These are phyloP conservation scores for Lasiosphaeria ovina DNA, from an alignment of 495 filamentous ascomycete species.

Conservation along the genomic window DNA sequence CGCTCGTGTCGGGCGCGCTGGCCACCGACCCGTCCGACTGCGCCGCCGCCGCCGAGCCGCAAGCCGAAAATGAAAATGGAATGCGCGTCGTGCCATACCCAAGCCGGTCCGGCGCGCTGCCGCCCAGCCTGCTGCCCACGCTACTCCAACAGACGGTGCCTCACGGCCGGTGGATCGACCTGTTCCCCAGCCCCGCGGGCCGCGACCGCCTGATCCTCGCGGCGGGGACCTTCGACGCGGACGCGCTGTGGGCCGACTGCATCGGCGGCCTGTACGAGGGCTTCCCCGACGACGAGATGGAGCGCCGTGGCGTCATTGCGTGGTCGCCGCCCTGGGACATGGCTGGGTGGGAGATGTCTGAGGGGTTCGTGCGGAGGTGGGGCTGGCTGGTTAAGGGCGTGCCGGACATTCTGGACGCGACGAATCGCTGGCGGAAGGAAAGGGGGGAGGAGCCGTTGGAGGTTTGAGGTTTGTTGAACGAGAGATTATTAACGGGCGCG, in stretches of 20 bases:
- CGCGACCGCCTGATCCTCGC: slow-evolving; percentile 40
- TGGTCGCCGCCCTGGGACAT: slow-evolving; percentile 43
- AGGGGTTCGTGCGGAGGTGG: slow-evolving; percentile 48
- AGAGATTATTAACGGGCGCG: too few species aligned
- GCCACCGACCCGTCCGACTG: slow-evolving; percentile 29
- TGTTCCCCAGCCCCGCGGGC: slow-evolving; percentile 36
- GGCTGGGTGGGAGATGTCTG: slow-evolving; percentile 45
- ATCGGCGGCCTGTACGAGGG: slow-evolving; percentile 42
- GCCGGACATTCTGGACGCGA: slow-evolving; percentile 36
- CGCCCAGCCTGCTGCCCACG: slow-evolving; percentile 37
- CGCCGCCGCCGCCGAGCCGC: too few species aligned
- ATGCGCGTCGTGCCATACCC: slow-evolving; percentile 3
- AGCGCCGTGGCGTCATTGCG: slow-evolving; percentile 38
- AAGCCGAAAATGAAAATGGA: too few species aligned
- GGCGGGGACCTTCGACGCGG: slow-evolving; percentile 41
- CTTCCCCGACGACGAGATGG: slow-evolving; percentile 37
- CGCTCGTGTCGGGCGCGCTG: slow-evolving; percentile 36
- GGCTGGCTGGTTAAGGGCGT: slow-evolving; percentile 39
- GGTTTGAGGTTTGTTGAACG: too few species aligned
- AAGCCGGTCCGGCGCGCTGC: slow-evolving; percentile 21
- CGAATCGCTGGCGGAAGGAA: slow-evolving; percentile 43
- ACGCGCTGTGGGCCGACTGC: slow-evolving; percentile 41
- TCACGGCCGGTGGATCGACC: slow-evolving; percentile 43
- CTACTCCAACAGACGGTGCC: slow-evolving; percentile 34
- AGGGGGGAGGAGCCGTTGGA: slow-evolving; percentile 38